Evolutionary conservation across 306 rosid species (phyloP), one percentile per base, ranked within the genome.

Genomic region (Cucumis cinereus): DNA sequence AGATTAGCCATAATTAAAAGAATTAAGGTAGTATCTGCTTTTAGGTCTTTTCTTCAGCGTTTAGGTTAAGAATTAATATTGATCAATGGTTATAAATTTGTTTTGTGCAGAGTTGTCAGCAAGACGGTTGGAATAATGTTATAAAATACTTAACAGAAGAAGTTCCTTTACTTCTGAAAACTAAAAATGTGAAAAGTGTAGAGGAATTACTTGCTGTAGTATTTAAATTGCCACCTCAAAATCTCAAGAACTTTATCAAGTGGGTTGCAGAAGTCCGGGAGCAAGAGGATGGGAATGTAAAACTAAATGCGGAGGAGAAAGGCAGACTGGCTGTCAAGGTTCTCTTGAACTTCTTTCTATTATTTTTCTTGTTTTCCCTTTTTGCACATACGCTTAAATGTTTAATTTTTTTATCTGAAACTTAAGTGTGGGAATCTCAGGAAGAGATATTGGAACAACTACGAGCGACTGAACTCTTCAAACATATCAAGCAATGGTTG

Each of bases 211-310:
- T 93, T 75, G 87, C 89, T 55, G 81, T 83, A 71, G 81, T 85
- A 54, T 90, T 86, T 79, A 88, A 83, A 83, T 86, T 96, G 62
- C 89, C 96, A 52, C 96, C 96, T 79, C 74, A 68, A 57, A 88
- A 90, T 83, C 74, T 93, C 86, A 86, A 88, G 69, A 86, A 82
- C 55, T 88, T 91, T 58, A 83, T 93, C 69, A 86, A 87, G 66
- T 93, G 98, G 98, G 77, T 93, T 84, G 97, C 96, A 19, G 98
- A 93, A 84, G 97, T 93, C 75, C 96, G 98, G 54, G 88, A 89
- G 77, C 92, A 85, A 86, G 98, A 91, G 88, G 90, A 90, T 74
- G 93, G 98, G 67, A 86, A 63, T 83, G 85, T 83, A 75, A 77
- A 83, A 20, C 64, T 93, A 84, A 91, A 90, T 47, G 89, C 83